Base-by-base conservation (phyloP, 2,329 filamentous ascomycete species). In the Thermoascus crustaceus region DNA sequence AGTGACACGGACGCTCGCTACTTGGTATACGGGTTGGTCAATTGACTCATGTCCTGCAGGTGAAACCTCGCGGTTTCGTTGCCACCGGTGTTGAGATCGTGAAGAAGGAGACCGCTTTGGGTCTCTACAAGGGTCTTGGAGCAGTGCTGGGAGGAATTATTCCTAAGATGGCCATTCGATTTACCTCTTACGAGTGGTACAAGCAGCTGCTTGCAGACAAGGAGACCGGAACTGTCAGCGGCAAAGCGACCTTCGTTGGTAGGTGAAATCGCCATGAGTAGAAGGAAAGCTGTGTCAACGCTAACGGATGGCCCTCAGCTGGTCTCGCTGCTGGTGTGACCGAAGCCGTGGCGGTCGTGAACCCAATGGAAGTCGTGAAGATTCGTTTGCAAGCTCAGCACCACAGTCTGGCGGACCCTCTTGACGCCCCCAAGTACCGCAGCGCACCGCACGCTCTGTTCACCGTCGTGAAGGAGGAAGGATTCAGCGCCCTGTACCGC, bases 311-410 rank as follows among this genome's bases (percentile, higher is more conserved):
- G 33, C 23, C 17, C 31, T 31, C 45, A 80, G 85, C 91, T 50
- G 91, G 91, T 56, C 80, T 98, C 30, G 77, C 84, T 16, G 91
- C 91, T 17, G 91, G 91, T 64, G 80, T 98, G 11, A 96, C 91
- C 13, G 91, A 98, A 73, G 91, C 91, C 46, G 89, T 98, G 29
- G 82, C 85, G 32, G 85, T 98, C 34, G 91, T 98, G 38, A 95
- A 88, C 19, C 91, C 91, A 4, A 98, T 98, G 91, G 91, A 98
- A 69, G 91, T 98, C 43, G 78, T 98, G 66, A 98, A 98, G 76
- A 98, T 98, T 59, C 84, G 91, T 32, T 76, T 98, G 49, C 91
- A 98, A 72, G 89, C 89, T 4, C 91, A 98, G 68, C 85, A 95
- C 69, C 91, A 98, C 76, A 86, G 79, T 59, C 91, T 98, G 81